phyloP scores from a whole-genome alignment of 306 rosid species.

The Gastrolobium villosum region DNA sequence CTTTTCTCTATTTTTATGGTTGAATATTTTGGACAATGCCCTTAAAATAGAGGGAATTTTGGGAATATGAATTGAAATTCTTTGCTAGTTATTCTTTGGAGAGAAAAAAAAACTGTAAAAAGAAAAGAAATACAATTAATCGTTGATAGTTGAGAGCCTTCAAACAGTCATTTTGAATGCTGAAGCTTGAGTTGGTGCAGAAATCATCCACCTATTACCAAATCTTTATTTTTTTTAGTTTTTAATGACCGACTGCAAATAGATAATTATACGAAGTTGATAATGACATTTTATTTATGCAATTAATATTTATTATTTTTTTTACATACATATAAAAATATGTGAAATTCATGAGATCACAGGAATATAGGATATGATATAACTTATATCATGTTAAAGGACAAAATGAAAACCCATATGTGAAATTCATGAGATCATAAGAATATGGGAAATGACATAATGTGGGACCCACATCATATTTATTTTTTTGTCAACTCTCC shows the following conservation, averaged over 20 bases:
- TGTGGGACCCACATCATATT: no score
- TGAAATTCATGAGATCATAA: no score
- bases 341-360: no score
- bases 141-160: neutral
- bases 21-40: conserved; percentile 18
- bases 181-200: conserved; percentile 18
- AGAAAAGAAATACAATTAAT: conserved; percentile 17
- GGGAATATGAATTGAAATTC: conserved; percentile 21
- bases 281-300: no score
- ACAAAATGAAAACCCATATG: no score
- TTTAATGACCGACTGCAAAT: neutral
- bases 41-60: conserved; percentile 31
- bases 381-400: no score
- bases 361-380: no score
- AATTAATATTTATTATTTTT: no score
- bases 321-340: no score
- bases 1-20: conserved; percentile 3
- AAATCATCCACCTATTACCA: conserved; percentile 9
- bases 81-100: conserved; percentile 5
- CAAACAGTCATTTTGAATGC: neutral
- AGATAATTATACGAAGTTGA: neutral
- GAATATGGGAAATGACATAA: no score
- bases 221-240: neutral
- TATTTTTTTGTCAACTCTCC: no score
- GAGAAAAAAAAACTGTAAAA: neutral